Conservation (phyloP, 257 asterid species). For the Salvia rosmarinus region DNA sequence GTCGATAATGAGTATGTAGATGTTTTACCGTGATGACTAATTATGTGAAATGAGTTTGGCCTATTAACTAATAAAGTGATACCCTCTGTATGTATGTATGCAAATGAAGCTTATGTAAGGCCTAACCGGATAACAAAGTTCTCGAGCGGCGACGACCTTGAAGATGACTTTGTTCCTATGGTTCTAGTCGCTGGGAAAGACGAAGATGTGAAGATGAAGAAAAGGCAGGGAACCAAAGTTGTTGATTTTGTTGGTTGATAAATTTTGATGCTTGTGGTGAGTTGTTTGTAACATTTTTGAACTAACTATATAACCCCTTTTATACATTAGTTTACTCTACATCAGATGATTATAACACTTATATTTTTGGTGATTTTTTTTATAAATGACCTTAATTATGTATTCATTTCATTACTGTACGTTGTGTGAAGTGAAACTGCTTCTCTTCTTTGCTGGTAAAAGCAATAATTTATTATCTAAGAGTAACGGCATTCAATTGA, state of each 20-base stretch:
- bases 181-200: constrained; percentile 41
- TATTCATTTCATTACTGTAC: no score
- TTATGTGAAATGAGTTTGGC: neutral
- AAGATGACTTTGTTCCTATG: constrained; percentile 67
- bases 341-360: neutral
- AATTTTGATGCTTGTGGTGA: neutral
- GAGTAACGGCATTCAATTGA: no score
- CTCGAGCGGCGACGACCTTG: constrained; percentile 89
- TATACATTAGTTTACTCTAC: neutral
- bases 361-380: neutral
- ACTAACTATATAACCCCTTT: constrained; percentile 22
- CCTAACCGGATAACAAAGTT: constrained; percentile 66
- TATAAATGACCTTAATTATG: neutral
- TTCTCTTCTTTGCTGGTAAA: no score
- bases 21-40: neutral
- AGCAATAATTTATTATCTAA: no score
- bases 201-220: constrained; percentile 44
- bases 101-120: constrained; percentile 51
- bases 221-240: constrained; percentile 66
- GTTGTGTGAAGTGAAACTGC: no score
- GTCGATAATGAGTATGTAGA: neutral
- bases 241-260: constrained; percentile 72
- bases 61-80: neutral
- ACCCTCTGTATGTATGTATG: neutral
- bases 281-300: constrained; percentile 10